Conservation (phyloP, 2,329 filamentous ascomycete species). For the Magnaporthiopsis rhizophila region DNA sequence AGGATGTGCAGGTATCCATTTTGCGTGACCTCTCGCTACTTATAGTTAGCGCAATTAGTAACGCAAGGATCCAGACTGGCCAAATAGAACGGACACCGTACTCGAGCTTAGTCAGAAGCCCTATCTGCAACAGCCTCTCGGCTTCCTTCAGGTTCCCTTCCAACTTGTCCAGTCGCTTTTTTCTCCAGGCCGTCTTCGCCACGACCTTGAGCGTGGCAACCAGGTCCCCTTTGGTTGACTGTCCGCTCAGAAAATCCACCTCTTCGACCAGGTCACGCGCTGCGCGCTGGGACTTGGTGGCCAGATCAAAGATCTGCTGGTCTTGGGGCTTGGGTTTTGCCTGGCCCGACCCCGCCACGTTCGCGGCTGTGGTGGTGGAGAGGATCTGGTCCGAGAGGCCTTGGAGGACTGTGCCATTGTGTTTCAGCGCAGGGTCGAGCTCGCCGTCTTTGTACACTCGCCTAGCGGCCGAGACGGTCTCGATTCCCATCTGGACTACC, state of each 20-base stretch:
- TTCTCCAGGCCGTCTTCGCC: conserved; percentile 16
- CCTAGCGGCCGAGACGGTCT: conserved; percentile 13
- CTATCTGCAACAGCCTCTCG: not conserved
- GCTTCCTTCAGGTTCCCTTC: conserved; percentile 13
- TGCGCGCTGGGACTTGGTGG: not conserved
- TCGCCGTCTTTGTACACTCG: conserved; percentile 13
- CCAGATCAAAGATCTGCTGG: not conserved
- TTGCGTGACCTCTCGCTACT: not conserved
- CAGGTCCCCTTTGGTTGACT: not conserved
- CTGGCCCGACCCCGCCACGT: not conserved
- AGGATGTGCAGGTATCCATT: not conserved
- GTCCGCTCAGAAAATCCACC: not conserved
- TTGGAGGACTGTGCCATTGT: not conserved
- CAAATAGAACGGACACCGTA: not conserved
- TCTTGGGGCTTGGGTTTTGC: not conserved
- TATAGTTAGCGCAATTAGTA: not conserved
- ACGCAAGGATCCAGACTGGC: too few species aligned
- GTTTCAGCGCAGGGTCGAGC: not conserved
- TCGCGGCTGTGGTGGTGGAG: not conserved
- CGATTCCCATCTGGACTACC: conserved; percentile 14
- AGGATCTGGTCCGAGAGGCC: not conserved
- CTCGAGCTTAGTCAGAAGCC: not conserved
- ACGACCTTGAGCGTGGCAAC: conserved; percentile 2
- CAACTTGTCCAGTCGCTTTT: conserved; percentile 12
- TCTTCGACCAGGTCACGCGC: conserved; percentile 4